These are phyloP conservation scores for Coemansia sp. DNA, from an alignment of 192 early-diverging fungal species.

Conservation along the genomic window DNA sequence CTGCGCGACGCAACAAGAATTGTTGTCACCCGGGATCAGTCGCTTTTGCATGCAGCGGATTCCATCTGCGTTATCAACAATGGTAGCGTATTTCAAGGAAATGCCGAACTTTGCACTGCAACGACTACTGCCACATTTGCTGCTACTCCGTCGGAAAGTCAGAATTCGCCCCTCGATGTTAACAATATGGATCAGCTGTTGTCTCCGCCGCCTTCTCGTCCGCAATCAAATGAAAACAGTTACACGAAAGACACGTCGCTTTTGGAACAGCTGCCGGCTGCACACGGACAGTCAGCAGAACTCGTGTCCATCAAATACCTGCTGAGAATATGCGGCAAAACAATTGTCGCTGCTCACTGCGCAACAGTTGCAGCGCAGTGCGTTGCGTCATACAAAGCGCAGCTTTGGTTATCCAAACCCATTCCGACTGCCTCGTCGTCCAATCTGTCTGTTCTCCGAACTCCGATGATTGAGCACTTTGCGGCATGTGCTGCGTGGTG, in stretches of 20 bases:
- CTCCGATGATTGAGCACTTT: constrained; percentile 15
- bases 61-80: constrained; percentile 49
- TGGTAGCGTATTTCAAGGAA: constrained; percentile 19
- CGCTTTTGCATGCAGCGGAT: constrained; percentile 51
- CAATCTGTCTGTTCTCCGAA: background rate
- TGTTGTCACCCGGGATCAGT: constrained; percentile 56
- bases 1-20: constrained; percentile 45
- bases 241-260: background rate
- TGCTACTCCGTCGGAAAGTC: background rate
- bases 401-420: constrained; percentile 35
- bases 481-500: constrained; percentile 20
- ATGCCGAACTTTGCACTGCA: background rate
- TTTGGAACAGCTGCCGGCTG: background rate
- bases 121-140: background rate
- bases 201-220: background rate
- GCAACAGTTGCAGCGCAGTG: constrained; percentile 28
- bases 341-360: constrained; percentile 3
- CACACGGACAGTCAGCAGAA: background rate
- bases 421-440: constrained; percentile 12
- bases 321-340: constrained; percentile 29
- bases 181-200: background rate
- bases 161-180: background rate
- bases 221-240: background rate
- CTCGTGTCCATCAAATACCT: constrained; percentile 30
- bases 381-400: constrained; percentile 13